These are phyloP conservation scores for Fusarium chuoi DNA, from an alignment of 2,329 filamentous ascomycete species.

Conservation along the genomic window DNA sequence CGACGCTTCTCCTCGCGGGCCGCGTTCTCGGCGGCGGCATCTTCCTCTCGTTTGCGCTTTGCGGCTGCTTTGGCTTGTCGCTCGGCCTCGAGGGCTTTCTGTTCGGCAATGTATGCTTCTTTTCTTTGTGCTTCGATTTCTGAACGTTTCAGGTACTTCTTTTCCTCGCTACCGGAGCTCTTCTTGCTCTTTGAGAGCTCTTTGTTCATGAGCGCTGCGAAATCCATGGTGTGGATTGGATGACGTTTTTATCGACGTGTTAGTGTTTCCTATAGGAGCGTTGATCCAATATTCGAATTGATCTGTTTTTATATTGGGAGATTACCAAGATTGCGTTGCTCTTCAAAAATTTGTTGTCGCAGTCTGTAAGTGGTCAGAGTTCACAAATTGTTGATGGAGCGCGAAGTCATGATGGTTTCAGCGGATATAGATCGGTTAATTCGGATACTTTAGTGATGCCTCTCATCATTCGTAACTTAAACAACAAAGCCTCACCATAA, in stretches of 20 bases:
- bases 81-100: constrained; percentile 77
- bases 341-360: constrained; percentile 13
- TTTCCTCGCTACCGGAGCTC: constrained; percentile 54
- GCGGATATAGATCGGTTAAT: constrained; percentile 42
- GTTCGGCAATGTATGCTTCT: constrained; percentile 83
- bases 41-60: constrained; percentile 92
- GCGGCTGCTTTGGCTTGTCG: constrained; percentile 75
- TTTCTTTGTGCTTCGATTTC: constrained; percentile 87
- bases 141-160: constrained; percentile 86
- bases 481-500: not conserved
- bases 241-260: not conserved
- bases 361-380: constrained; percentile 12
- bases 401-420: constrained; percentile 31
- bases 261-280: not conserved
- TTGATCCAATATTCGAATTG: not conserved
- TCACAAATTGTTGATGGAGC: not conserved
- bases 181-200: constrained; percentile 87
- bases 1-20: constrained; percentile 84
- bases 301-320: not conserved
- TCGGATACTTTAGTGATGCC: not conserved
- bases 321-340: not conserved
- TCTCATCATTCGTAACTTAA: not conserved
- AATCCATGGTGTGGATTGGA: constrained; percentile 76
- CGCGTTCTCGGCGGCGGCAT: constrained; percentile 75
- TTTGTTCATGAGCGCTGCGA: constrained; percentile 90